Evolutionary conservation across 805 yeast species (phyloP).

Genomic region (Monosporozyma servazzii): DNA sequence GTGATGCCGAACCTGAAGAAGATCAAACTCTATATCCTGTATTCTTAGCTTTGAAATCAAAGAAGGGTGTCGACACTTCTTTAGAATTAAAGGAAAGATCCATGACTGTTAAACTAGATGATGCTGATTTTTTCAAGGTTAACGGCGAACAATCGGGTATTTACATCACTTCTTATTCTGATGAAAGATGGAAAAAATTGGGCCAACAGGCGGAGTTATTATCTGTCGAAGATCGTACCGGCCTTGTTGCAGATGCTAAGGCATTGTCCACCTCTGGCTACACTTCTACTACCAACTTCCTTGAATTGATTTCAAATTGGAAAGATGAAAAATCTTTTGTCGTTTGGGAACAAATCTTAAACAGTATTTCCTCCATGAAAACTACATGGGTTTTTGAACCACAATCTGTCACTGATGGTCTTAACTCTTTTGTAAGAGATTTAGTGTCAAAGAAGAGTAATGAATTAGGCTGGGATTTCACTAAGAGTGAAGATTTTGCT

Average conservation of each 20-base stretch:
- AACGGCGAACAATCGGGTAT: conserved; percentile 70
- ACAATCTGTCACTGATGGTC: conserved; percentile 36
- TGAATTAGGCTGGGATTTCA: conserved; percentile 57
- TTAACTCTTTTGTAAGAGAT: conserved; percentile 44
- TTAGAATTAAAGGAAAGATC: conserved; percentile 45
- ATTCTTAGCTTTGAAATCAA: conserved; percentile 55
- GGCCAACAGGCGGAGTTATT: conserved; percentile 50
- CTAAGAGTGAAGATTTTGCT: conserved; percentile 47
- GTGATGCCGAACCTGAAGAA: conserved; percentile 69
- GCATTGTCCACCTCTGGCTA: conserved; percentile 64
- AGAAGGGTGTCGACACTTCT: conserved; percentile 51
- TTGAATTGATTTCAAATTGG: conserved; percentile 54
- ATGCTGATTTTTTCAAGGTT: conserved; percentile 50
- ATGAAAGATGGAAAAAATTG: conserved; percentile 59
- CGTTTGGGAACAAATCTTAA: conserved; percentile 56
- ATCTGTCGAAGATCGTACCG: conserved; percentile 69
- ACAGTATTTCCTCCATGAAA: conserved; percentile 40
- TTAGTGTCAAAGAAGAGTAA: conserved; percentile 47
- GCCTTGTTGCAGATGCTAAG: conserved; percentile 71
- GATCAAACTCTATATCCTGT: conserved; percentile 61
- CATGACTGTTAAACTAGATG: conserved; percentile 36
- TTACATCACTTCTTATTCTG: conserved; percentile 62
- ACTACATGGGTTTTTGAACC: conserved; percentile 50
- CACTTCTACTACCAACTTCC: conserved; percentile 51
- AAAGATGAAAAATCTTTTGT: conserved; percentile 49